Base-by-base conservation (phyloP, 2,329 filamentous ascomycete species). In the Piedraia hortae region DNA sequence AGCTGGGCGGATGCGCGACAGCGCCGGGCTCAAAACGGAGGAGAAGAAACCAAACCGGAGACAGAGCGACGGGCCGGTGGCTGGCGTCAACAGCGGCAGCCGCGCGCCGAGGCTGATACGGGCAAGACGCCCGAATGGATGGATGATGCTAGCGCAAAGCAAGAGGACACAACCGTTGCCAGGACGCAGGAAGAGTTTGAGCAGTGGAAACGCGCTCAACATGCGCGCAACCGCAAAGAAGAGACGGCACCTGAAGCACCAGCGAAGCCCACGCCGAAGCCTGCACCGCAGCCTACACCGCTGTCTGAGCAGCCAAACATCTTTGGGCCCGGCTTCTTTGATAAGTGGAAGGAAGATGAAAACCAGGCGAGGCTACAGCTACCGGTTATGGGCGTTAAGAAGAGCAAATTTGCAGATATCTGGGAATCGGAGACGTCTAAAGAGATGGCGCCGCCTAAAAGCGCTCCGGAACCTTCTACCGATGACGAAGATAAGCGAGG, bases 131-230 rank as follows among this genome's bases (percentile, higher is more conserved):
- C 82, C 4, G 80, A 90, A 45, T 90, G 80, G 82, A 56, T 90
- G 44, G 77, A 88, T 38, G 40, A 46, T 17, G 37, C 42, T 1
- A 31, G 31, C 3, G 27, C 34, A 59, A 56, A 54, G 19, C 69
- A 74, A 22, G 63, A 69, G 35, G 51, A 59, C 19, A 21, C 37
- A 14, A 30, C 31, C 13, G 34, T 32, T 28, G 34, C 40, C 4
- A 72, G 75, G 35, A 90, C 78, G 1, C 69, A 75, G 36, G 78
- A 88, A 38, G 80, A 91, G 33, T 88, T 91, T 44, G 70, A 88
- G 47, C 74, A 74, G 33, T 91, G 82, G 65, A 90, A 90, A 56
- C 75, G 88, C 35, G 26, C 24, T n/a, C 24, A 60, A 59, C 31
- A 88, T 88, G 77, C 82, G 73, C 44, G 66, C 16, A 35, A 55